Conservation (phyloP, 1,139 yeast genomes). For the Yamadazyma songkhlaensis region DNA sequence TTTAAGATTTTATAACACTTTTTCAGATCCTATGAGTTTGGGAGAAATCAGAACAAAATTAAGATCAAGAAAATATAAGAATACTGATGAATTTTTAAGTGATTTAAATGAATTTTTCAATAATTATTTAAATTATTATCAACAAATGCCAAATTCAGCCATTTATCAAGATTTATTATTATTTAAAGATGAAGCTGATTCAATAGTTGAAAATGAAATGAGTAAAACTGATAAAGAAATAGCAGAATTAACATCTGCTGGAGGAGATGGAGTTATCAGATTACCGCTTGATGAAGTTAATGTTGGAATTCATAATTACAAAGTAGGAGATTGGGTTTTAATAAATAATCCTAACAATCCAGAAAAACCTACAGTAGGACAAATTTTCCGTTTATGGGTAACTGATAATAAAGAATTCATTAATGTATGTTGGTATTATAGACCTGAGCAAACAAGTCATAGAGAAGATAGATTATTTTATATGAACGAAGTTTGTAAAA, state of each 20-base stretch:
- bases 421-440: slow-evolving; percentile 95
- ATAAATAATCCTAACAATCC: slow-evolving; percentile 84
- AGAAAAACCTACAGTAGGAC: slow-evolving; percentile 88
- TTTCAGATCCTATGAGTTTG: slow-evolving; percentile 73
- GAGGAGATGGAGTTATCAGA: slow-evolving; percentile 54
- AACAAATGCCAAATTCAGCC: slow-evolving; percentile 51
- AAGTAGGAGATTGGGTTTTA: slow-evolving; percentile 94
- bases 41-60: slow-evolving; percentile 81
- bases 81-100: slow-evolving; percentile 70
- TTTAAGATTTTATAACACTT: slow-evolving; percentile 65
- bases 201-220: slow-evolving; percentile 66
- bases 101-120: slow-evolving; percentile 76
- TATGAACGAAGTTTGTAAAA: slow-evolving; percentile 91
- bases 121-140: slow-evolving; percentile 62
- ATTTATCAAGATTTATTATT: slow-evolving; percentile 58
- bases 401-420: slow-evolving; percentile 84
- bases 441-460: slow-evolving; percentile 98
- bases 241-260: slow-evolving; percentile 63
- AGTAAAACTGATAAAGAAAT: slow-evolving; percentile 80
- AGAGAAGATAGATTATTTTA: slow-evolving; percentile 84
- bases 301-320: slow-evolving; percentile 68
- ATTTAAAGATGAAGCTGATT: slow-evolving; percentile 61
- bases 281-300: slow-evolving; percentile 76
- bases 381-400: slow-evolving; percentile 89
- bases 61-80: slow-evolving; percentile 77